Percentiles rank a stretch among this genome's conserved stretches.
Evolutionary conservation across 2,329 filamentous ascomycete genomes (phyloP).

Genomic region (Huntiella savannae): DNA sequence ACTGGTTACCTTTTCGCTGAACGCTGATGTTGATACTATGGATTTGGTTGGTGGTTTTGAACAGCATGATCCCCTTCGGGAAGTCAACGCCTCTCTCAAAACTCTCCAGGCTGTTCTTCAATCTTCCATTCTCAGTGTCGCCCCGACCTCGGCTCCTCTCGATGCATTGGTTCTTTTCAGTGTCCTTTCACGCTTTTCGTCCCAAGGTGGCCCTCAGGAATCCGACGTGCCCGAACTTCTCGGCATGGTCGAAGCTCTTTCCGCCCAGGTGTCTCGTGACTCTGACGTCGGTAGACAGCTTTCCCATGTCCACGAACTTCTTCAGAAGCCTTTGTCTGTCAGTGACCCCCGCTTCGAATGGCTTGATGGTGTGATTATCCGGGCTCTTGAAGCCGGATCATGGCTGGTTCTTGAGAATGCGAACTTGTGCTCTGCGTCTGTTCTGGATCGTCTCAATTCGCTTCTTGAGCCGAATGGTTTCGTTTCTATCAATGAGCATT

Average conservation of each 20-base stretch:
- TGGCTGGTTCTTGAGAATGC: slow-evolving; percentile 96
- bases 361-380: slow-evolving; percentile 82
- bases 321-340: slow-evolving; percentile 35
- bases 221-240: slow-evolving; percentile 21
- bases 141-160: slow-evolving; percentile 28
- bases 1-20: slow-evolving; percentile 70
- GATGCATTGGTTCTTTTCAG: slow-evolving; percentile 32
- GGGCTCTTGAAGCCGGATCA: slow-evolving; percentile 65
- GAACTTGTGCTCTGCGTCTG: slow-evolving; percentile 87
- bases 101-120: slow-evolving; percentile 33
- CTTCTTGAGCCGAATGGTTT: slow-evolving; percentile 77
- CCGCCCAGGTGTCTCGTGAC: slow-evolving; percentile 23
- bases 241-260: slow-evolving; percentile 21
- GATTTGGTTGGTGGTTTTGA: slow-evolving; percentile 95
- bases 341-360: slow-evolving; percentile 78
- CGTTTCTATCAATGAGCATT: slow-evolving; percentile 85
- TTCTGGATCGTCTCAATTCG: slow-evolving; percentile 85
- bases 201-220: slow-evolving; percentile 10
- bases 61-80: slow-evolving; percentile 66
- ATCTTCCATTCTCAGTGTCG: slow-evolving; percentile 26
- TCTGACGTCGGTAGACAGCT: slow-evolving; percentile 29
- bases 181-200: slow-evolving; percentile 25
- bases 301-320: slow-evolving; percentile 28
- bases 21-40: slow-evolving; percentile 90
- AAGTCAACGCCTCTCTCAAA: slow-evolving; percentile 39